phyloP scores from a whole-genome alignment of 345 rosid species.

The Rhizophora mangle region DNA sequence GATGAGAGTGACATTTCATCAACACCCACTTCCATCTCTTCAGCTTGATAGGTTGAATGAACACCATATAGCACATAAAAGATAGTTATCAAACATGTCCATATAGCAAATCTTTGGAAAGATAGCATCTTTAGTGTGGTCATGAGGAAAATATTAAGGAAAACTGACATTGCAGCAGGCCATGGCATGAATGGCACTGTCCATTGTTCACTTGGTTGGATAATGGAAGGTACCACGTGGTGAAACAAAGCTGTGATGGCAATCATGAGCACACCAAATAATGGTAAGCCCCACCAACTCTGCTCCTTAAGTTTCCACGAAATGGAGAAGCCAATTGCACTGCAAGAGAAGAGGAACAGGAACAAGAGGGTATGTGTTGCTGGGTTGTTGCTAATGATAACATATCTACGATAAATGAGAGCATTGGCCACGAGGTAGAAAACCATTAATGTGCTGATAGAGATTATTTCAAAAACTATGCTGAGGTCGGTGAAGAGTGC shows the following conservation, averaged over 20 bases:
- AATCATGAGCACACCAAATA: slow-evolving; percentile 41
- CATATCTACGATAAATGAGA: slow-evolving; percentile 64
- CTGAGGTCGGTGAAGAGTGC: slow-evolving; percentile 79
- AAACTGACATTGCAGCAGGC: slow-evolving; percentile 72
- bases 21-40: slow-evolving; percentile 46
- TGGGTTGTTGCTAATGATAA: slow-evolving; percentile 41
- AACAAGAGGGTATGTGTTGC: slow-evolving; percentile 54
- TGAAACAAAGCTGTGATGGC: slow-evolving; percentile 49
- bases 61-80: slow-evolving; percentile 86
- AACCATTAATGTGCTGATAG: slow-evolving; percentile 77
- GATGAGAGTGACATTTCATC: slow-evolving; percentile 32
- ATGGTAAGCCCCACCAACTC: slow-evolving; percentile 46
- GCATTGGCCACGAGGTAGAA: slow-evolving; percentile 91
- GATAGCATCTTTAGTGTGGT: slow-evolving; percentile 55
- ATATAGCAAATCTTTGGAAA: slow-evolving; percentile 63
- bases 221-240: slow-evolving; percentile 25
- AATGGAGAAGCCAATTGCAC: slow-evolving; percentile 60
- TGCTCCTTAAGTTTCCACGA: slow-evolving; percentile 56
- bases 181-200: slow-evolving; percentile 92
- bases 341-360: slow-evolving; percentile 66
- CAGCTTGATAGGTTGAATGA: slow-evolving; percentile 77
- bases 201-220: slow-evolving; percentile 43
- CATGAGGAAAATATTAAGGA: slow-evolving; percentile 73
- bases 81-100: slow-evolving; percentile 62
- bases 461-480: slow-evolving; percentile 64